phyloP scores from a whole-genome alignment of 2,329 filamentous ascomycete species.

The Ophiocordyceps polyrhachis-furcata region DNA sequence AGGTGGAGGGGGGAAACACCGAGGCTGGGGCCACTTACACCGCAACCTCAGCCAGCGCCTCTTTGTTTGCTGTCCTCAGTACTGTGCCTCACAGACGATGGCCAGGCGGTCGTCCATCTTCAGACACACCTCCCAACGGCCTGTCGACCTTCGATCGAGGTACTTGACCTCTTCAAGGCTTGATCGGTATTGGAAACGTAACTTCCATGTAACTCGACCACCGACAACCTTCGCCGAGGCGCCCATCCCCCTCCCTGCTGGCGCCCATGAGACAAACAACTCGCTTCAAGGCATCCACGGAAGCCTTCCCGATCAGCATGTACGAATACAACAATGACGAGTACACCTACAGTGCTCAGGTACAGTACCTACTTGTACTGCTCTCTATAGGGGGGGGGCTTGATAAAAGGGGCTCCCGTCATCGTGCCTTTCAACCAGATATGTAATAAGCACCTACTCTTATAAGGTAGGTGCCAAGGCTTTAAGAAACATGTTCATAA shows the following conservation, averaged over 20 bases:
- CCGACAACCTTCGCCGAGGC: neutral
- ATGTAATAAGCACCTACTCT: neutral
- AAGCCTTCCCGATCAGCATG: neutral
- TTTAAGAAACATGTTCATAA: neutral
- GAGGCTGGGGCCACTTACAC: too few species aligned
- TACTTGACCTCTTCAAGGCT: neutral
- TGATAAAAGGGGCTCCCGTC: neutral
- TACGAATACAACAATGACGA: neutral
- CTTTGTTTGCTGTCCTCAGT: neutral
- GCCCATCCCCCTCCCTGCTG: neutral
- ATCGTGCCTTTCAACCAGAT: neutral
- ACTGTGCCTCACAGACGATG: neutral
- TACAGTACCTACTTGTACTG: neutral
- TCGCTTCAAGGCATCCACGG: neutral
- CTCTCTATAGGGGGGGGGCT: neutral
- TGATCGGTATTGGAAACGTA: neutral
- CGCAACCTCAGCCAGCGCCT: neutral
- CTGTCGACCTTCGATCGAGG: too few species aligned
- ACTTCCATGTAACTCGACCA: neutral
- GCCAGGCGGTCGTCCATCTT: neutral
- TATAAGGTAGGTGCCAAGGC: neutral
- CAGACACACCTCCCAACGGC: too few species aligned
- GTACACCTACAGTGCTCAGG: neutral
- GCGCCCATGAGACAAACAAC: neutral
- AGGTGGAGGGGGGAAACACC: too few species aligned